phyloP scores from a whole-genome alignment of 208 protist genomes.

The Leishmania martiniquensis region DNA sequence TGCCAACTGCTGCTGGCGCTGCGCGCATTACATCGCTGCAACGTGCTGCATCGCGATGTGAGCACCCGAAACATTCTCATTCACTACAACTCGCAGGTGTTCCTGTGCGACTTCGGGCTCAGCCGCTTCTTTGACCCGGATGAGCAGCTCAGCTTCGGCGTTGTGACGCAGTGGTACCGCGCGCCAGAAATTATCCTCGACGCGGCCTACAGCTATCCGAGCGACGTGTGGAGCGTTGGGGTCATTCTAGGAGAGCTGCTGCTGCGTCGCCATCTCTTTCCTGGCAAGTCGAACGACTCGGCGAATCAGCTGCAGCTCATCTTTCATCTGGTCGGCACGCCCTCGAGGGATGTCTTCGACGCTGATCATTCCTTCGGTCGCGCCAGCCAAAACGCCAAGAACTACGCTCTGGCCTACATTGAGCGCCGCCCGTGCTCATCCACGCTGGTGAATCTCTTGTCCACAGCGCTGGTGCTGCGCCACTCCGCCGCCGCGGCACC shows the following conservation, averaged over 20 bases:
- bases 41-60: slow-evolving; percentile 87
- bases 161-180: slow-evolving; percentile 93
- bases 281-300: slow-evolving; percentile 91
- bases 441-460: slow-evolving; percentile 52
- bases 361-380: slow-evolving; percentile 84
- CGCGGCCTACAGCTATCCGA: slow-evolving; percentile 81
- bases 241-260: slow-evolving; percentile 94
- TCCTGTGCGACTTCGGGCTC: slow-evolving; percentile 93
- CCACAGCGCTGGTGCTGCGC: slow-evolving; percentile 59
- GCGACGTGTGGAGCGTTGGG: slow-evolving; percentile 91
- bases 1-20: slow-evolving; percentile 89
- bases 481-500: slow-evolving; percentile 23
- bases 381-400: slow-evolving; percentile 83
- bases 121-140: slow-evolving; percentile 93
- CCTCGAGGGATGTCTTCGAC: slow-evolving; percentile 83
- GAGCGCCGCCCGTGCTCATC: slow-evolving; percentile 57
- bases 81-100: slow-evolving; percentile 85
- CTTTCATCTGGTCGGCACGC: slow-evolving; percentile 94
- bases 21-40: slow-evolving; percentile 87
- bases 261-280: slow-evolving; percentile 89
- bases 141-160: slow-evolving; percentile 91
- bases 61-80: slow-evolving; percentile 93
- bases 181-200: slow-evolving; percentile 94
- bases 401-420: slow-evolving; percentile 78
- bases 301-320: slow-evolving; percentile 96